phyloP scores from a whole-genome alignment of 257 asterid species.

The Coffea canephora region DNA sequence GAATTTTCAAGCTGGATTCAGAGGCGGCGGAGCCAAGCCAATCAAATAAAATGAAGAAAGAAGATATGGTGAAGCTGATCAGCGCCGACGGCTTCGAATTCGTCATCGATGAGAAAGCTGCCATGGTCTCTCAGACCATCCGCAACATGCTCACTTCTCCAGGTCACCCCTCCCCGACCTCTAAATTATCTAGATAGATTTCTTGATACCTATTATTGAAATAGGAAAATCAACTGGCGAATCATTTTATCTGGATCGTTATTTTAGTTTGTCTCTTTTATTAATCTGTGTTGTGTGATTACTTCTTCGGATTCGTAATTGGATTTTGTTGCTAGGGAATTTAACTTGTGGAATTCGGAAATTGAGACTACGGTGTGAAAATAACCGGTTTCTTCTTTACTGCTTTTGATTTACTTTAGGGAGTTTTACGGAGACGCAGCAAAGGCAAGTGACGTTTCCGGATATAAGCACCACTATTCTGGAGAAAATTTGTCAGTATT shows the following conservation, averaged over 20 bases:
- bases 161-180: constrained; percentile 35
- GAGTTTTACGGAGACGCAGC: constrained; percentile 78
- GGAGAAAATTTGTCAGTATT: constrained; percentile 95
- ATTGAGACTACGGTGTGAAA: neutral
- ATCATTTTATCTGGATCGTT: neutral
- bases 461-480: constrained; percentile 86
- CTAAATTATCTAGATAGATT: neutral
- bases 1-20: constrained; percentile 3
- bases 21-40: constrained; percentile 12
- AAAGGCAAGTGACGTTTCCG: constrained; percentile 82
- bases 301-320: neutral
- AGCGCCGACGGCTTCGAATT: constrained; percentile 97
- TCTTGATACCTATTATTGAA: no score
- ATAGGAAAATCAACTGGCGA: no score
- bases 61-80: constrained; percentile 80
- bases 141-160: constrained; percentile 99
- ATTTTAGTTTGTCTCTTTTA: neutral
- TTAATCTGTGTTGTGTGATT: neutral
- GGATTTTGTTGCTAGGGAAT: neutral
- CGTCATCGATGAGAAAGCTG: constrained; percentile 82
- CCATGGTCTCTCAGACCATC: constrained; percentile 97
- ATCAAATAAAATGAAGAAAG: constrained; percentile 48
- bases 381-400: neutral
- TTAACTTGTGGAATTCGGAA: neutral
- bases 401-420: constrained; percentile 38